Evolutionary conservation across 257 asterid species (phyloP), one percentile per base, ranked within the genome.

Genomic region (Sherardia arvensis): DNA sequence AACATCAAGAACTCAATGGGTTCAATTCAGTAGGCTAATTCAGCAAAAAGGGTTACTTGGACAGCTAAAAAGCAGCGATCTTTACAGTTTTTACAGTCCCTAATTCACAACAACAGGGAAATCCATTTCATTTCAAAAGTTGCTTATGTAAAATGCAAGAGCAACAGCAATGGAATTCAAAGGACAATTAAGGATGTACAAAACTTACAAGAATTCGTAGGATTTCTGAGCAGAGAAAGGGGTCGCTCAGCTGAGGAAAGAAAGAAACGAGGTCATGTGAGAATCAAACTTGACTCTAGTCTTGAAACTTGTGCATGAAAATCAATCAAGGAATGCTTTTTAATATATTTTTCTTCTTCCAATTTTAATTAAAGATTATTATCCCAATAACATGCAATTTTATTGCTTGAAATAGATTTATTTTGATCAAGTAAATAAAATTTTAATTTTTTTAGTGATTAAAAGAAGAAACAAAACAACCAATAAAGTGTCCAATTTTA

Each of bases 151-250:
- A 63, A 18, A 55, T 18, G 23, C 49, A 47, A 10, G n/a, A 64
- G 26, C 57, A 45, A 27, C 26, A 18, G 18, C 7, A 7, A 45
- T 23, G 5, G 23, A 8, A 25, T 6, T 36, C 7, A 38, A 12
- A 4, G 34, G 0, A 32, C n/a, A 32, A 3, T 32, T 32, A 17
- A 62, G 40, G 49, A 7, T 47, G 14, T 5, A 47, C 20, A 64
- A 23, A 49, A 49, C 68, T 64, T 45, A 64, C 68, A 48, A 59
- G 27, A 59, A 59, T 22, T 30, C 63, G 32, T 59, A 22, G 63
- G 23, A 59, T 3, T n/a, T 26, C 11, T 54, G 59, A 23, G 59
- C 59, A 22, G 59, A 25, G 32, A 54, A 54, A 22, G 8, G 59
- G 59, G 12, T 54, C 29, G n/a, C 32, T 54, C 4, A 15, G 61